phyloP scores from a whole-genome alignment of 31 red algal genomes.

The Porphyra umbilicalis region DNA sequence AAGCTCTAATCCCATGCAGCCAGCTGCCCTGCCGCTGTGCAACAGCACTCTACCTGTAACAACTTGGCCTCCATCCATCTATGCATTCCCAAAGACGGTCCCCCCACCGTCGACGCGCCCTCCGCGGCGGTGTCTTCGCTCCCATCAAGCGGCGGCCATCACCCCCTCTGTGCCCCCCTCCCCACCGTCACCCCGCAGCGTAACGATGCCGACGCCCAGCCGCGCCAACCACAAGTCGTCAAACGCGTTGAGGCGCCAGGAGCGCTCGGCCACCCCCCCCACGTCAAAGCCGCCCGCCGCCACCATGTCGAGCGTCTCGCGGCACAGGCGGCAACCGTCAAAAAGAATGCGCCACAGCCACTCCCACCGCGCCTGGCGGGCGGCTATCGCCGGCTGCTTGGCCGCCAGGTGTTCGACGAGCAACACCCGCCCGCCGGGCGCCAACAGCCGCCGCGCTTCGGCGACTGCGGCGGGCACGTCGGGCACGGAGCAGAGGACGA shows the following conservation, averaged over 20 bases:
- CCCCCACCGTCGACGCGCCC: too few relatives aligned
- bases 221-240: neutral
- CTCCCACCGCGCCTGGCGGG: neutral
- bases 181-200: neutral
- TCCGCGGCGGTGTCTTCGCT: too few relatives aligned
- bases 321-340: neutral
- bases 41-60: too few relatives aligned
- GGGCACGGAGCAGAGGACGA: neutral
- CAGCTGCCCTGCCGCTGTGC: too few relatives aligned
- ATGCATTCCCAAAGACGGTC: too few relatives aligned
- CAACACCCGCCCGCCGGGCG: neutral
- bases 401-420: neutral
- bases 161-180: neutral
- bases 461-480: neutral
- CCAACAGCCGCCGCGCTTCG: neutral
- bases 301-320: neutral
- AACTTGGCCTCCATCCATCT: too few relatives aligned
- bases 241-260: neutral
- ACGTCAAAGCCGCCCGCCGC: neutral
- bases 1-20: too few relatives aligned
- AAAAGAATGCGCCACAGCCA: neutral
- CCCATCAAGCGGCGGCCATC: neutral
- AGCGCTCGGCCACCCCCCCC: neutral
- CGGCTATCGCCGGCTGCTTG: too few relatives aligned
- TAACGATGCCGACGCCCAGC: neutral